Base-by-base conservation (phyloP, 2,329 filamentous ascomycete genomes). In the Diaporthe humulicola region DNA sequence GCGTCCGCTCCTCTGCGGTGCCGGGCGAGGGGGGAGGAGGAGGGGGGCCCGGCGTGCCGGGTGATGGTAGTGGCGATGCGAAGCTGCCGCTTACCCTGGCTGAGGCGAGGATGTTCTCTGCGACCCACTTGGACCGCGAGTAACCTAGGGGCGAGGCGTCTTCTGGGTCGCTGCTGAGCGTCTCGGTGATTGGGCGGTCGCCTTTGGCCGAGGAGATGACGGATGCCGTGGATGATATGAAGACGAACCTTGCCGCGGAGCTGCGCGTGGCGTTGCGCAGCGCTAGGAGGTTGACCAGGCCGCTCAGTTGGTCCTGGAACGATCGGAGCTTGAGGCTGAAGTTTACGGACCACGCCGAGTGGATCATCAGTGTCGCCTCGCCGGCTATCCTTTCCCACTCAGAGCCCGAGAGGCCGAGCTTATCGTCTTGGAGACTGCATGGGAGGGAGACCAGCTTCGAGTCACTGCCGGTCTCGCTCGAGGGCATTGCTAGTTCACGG, bases 51-150 rank as follows among this genome's bases (percentile, higher is more conserved):
- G 77, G 70, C 1, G 78, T 42, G 57, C 78, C 58, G n/a, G n/a
- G n/a, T 15, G 70, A 76, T 0, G 78, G 48, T 30, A 54, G 71
- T 8, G 40, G 45, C 10, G 40, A 15, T 25, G 60, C 48, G 10
- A 73, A 73, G 14, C 57, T 64, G 64, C 56, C 38, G 36, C 73
- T 56, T 22, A 80, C 73, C 60, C 81, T 79, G 22, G 86, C 86
- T 8, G 82, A 78, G 0, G 83, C 77, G 76, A 88, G 90, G 14
- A 91, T 86, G 25, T 83, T 83, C 81, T 92, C 90, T 1, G 89
- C 89, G 1, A 91, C 88, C 89, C 89, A 91, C 81, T 90, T 88
- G 1, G 88, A 90, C 38, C 85, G 85, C 1, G 88, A 87, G 77
- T 92, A 92, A 6, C 90, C 90, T 7, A 90, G 82, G 0, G 84